Evolutionary conservation across 805 yeast species (phyloP), one percentile per base, ranked within the genome.

Genomic region (Sugiyamaella valdiviana): DNA sequence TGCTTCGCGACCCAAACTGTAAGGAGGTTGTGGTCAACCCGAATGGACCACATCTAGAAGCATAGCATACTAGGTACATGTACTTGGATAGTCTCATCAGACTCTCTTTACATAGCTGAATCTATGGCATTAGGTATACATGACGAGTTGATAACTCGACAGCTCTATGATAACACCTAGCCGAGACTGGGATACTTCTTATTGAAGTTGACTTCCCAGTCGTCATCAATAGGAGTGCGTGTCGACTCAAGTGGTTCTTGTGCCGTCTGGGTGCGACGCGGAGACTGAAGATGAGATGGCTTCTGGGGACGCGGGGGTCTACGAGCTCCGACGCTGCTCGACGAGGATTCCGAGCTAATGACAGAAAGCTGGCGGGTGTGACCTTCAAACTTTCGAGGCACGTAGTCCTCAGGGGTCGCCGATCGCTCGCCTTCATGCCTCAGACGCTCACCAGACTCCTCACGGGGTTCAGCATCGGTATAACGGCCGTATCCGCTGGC

Each of bases 401-500:
- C 22, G 10, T 37, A 20, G 14, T 37, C 22, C 6, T 37, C 39
- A 15, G 22, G 39, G 14, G 22, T 37, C 9, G 2, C 22, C 39
- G 20, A 20, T 6, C 22, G 39, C 12, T 19, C 21, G 17, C 12
- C n/a, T 10, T 36, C 39, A 6, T 36, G 17, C 12, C 19, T 36
- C 12, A n/a, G 39, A n/a, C 19, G 19, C 4, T 19, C 16, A 36
- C 39, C 10, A 15, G 12, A 6, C 10, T 12, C 42, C 36, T 29
- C 51, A 2, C 48, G 41, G 3, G 37, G 50, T 3, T 45, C 46
- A 15, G 26, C 52, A 43, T 75, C 82, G 0, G 90, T 80, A 60
- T 76, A 85, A 61, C 79, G 78, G 6, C 96, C 96, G 63, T 89
- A 88, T 0, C 96, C 96, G 4, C 72, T 64, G 0, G 95, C 95